Percentiles rank a stretch among this genome's conserved stretches.
These are phyloP conservation scores for Tuber microsphaerosporum DNA, from an alignment of 495 filamentous ascomycete genomes.

Conservation along the genomic window DNA sequence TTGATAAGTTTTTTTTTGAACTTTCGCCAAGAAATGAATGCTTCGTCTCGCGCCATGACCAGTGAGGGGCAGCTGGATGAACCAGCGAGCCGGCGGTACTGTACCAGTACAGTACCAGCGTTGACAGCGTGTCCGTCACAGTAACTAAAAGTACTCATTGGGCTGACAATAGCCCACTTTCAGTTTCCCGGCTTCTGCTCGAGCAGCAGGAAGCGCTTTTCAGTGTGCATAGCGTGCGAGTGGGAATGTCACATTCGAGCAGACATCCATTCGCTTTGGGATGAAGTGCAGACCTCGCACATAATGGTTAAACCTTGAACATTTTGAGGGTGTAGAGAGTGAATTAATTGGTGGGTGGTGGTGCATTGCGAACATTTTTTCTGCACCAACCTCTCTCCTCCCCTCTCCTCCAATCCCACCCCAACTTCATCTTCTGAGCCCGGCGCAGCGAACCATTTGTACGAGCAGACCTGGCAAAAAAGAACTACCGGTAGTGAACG, in stretches of 20 bases:
- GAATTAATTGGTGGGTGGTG: slow-evolving; percentile 1
- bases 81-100: slow-evolving; percentile 28
- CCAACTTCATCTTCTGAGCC: slow-evolving; percentile 27
- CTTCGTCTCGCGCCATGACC: not conserved
- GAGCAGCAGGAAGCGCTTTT: slow-evolving; percentile 12
- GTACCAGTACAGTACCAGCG: slow-evolving; percentile 27
- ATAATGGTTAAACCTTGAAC: not conserved
- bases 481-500: slow-evolving; percentile 7
- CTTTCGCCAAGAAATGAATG: not conserved
- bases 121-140: slow-evolving; percentile 28
- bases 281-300: slow-evolving; percentile 12
- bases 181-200: slow-evolving; percentile 11
- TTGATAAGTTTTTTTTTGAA: not conserved
- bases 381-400: slow-evolving; percentile 30
- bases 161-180: slow-evolving; percentile 25
- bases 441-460: slow-evolving; percentile 19
- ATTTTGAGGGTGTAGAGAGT: not conserved
- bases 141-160: slow-evolving; percentile 26
- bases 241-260: slow-evolving; percentile 34
- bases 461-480: slow-evolving; percentile 12
- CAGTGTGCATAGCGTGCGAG: slow-evolving; percentile 10
- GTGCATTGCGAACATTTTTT: not conserved
- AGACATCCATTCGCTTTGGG: slow-evolving; percentile 33
- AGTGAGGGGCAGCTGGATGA: slow-evolving; percentile 12
- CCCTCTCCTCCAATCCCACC: slow-evolving; percentile 38